Evolutionary conservation across 768 basidiomycete genomes (phyloP), one percentile per base, ranked within the genome.

Genomic region (Mycena sanguinolenta): DNA sequence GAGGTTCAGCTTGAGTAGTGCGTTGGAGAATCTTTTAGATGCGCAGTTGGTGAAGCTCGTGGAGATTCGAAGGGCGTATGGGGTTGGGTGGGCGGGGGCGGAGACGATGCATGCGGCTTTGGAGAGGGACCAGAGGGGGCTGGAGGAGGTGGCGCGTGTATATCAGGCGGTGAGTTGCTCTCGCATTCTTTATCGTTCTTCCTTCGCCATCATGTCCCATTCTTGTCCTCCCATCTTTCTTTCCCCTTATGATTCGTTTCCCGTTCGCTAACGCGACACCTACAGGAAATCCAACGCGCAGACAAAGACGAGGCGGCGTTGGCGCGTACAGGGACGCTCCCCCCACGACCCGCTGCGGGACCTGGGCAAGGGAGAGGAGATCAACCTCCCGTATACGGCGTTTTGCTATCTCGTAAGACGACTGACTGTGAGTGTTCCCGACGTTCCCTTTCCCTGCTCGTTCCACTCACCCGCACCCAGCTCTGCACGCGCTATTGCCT

Each of bases 401-500:
- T 92, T 91, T 74, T 85, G 82, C 53, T 93, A 92, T 77, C 84
- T 92, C 23, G 71, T 93, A 23, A 86, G 92, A 21, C 86, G 92
- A 19, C 80, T 92, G 44, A 84, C 87, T 66, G 91, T 91, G 71
- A 63, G 84, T 36, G 23, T 5, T 13, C n/a, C 36, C 21, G 4
- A 9, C n/a, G n/a, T 23, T 38, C 4, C 4, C 55, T 23, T n/a
- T 57, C 13, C 30, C 17, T 32, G 17, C 28, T 55, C 14, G 14
- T 46, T n/a, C 16, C 44, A 46, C n/a, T 8, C 44, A n/a, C 44
- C n/a, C 7, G 10, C 32, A 34, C n/a, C 21, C 34, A 92, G 89
- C 82, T 93, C 25, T 93, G 91, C 73, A 88, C 90, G 0, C 84
- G 88, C 25, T 92, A 88, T 78, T 94, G 92, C 73, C 83, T 91